These are phyloP conservation scores for Rasamsonia emersonii DNA, from an alignment of 2,329 filamentous ascomycete genomes.

Conservation along the genomic window DNA sequence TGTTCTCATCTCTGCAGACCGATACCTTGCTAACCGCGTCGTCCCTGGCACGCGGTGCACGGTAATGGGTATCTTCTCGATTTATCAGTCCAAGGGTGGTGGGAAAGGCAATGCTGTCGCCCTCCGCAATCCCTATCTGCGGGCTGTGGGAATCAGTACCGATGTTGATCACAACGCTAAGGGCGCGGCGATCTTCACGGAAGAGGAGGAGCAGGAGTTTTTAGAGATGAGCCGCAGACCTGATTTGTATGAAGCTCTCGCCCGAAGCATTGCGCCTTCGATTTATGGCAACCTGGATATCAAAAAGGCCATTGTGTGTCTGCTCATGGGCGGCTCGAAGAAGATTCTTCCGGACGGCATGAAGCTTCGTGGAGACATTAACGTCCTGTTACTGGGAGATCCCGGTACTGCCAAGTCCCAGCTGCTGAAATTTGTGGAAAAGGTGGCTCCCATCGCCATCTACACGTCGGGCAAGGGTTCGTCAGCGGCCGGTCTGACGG, in stretches of 20 bases:
- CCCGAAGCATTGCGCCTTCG: slow-evolving; percentile 88
- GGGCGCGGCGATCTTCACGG: slow-evolving; percentile 73
- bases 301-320: slow-evolving; percentile 92
- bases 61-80: slow-evolving; percentile 94
- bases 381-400: slow-evolving; percentile 91
- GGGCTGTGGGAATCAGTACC: slow-evolving; percentile 84
- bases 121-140: slow-evolving; percentile 88
- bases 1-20: slow-evolving; percentile 91
- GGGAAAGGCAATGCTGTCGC: slow-evolving; percentile 82
- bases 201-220: slow-evolving; percentile 97
- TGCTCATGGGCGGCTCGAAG: slow-evolving; percentile 90
- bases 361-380: slow-evolving; percentile 96
- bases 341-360: slow-evolving; percentile 97
- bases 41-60: slow-evolving; percentile 92
- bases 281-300: slow-evolving; percentile 96
- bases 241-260: slow-evolving; percentile 85
- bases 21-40: slow-evolving; percentile 89
- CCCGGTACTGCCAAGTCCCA: slow-evolving; percentile 98
- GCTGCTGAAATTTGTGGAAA: slow-evolving; percentile 93
- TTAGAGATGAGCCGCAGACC: slow-evolving; percentile 79
- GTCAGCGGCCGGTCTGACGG: slow-evolving; percentile 92
- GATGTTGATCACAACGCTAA: slow-evolving; percentile 86
- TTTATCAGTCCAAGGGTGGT: slow-evolving; percentile 85
- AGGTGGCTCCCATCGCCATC: slow-evolving; percentile 90
- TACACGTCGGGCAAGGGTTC: slow-evolving; percentile 99